phyloP scores from a whole-genome alignment of 352 stramenopile species.

The Pythium angustatum region DNA sequence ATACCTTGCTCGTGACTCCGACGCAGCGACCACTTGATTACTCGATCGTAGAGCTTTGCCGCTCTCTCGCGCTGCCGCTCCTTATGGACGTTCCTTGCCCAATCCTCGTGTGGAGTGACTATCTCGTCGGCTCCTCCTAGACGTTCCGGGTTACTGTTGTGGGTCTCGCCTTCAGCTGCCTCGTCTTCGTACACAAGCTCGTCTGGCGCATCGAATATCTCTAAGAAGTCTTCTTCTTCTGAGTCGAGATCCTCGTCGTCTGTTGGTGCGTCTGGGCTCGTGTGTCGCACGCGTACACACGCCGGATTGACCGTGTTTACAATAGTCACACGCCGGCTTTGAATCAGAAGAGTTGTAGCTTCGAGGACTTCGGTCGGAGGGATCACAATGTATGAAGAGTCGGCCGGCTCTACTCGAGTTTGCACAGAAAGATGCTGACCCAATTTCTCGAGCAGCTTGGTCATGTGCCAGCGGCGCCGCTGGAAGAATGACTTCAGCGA shows the following conservation, averaged over 20 bases:
- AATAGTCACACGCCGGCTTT: neutral
- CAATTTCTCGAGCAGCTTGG: constrained; percentile 2
- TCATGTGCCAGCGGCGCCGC: constrained; percentile 1
- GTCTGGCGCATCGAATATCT: neutral
- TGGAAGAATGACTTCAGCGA: constrained; percentile 12
- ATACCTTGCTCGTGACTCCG: constrained; percentile 3
- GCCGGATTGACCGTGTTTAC: too few species aligned
- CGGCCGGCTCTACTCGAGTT: neutral
- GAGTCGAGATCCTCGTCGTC: neutral
- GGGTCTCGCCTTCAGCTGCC: neutral
- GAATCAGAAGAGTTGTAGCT: neutral
- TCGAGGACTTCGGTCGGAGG: neutral
- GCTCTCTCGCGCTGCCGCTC: constrained; percentile 2
- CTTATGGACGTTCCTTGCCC: neutral
- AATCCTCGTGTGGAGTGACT: neutral
- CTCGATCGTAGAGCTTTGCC: neutral
- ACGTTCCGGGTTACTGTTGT: too few species aligned
- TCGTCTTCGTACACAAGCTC: neutral
- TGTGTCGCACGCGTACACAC: too few species aligned
- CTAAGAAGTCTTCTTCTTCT: neutral
- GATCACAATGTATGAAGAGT: neutral
- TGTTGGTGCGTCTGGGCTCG: too few species aligned
- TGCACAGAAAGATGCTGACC: constrained; percentile 3
- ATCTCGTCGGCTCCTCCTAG: too few species aligned
- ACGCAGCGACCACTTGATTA: neutral